Evolutionary conservation across 1,284 basidiomycete genomes (phyloP), one percentile per base, ranked within the genome.

Genomic region (Cryptococcus maquisensis): DNA sequence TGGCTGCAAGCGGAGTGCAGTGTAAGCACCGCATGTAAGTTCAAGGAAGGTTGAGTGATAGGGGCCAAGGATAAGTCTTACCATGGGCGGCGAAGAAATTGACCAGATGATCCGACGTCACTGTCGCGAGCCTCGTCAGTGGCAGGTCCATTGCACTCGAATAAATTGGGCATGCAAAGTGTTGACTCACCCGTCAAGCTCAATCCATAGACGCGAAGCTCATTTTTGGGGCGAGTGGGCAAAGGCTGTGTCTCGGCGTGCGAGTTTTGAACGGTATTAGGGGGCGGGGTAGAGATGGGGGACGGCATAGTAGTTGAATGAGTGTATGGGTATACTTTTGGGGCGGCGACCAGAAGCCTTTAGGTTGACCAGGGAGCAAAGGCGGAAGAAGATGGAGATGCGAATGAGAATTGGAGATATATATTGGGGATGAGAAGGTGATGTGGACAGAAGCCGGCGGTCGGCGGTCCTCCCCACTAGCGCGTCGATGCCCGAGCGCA

Each of bases 21-120:
- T 4, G 45, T 49, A 47, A 52, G 57, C 18, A 5, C 6, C 41
- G 20, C 12, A 3, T 9, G 26, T 4, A 47, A 15, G 36, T 32
- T 39, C 8, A 20, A 38, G 23, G 26, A 28, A 45, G 50, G 6
- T 13, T 32, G 3, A 8, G 9, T 20, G 26, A 7, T 4, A 36
- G 28, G 52, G 28, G 7, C 12, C 12, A 48, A 5, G 15, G 15
- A 12, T 2, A 32, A 26, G n/a, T 53, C 64, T 55, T 24, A 70
- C 68, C 62, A 4, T 63, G 59, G 18, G 58, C 58, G 32, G 63
- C 57, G 50, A 73, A 68, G 64, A 67, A 70, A 43, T 59, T 59
- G 52, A 60, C 54, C 8, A 73, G 60, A 37, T 61, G 52, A 16
- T 67, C 63, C 3, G 65, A 58, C 0, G 67, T 69, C 21, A 69